Conservation (phyloP, 2,329 filamentous ascomycete genomes). For the Hypomyces perniciosus region DNA sequence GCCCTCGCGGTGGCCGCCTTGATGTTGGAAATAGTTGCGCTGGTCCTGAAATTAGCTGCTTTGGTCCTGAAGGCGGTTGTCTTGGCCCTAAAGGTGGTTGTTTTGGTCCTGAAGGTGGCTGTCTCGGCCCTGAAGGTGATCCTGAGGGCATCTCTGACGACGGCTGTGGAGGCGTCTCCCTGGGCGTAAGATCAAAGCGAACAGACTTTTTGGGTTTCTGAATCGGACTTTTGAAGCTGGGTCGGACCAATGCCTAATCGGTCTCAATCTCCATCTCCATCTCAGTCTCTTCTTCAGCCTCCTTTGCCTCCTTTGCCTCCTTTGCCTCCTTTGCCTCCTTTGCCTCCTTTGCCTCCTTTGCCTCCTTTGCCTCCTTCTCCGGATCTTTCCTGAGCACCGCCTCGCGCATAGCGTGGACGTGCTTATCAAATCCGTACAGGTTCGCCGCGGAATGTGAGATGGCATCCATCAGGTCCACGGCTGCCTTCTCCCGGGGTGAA, state of each 20-base stretch:
- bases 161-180: background rate
- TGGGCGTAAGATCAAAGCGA: constrained; percentile 1
- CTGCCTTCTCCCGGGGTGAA: constrained; percentile 20
- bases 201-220: background rate
- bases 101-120: background rate
- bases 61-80: background rate
- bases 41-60: too few species aligned
- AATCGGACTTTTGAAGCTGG: constrained; percentile 1
- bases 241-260: constrained; percentile 5
- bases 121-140: background rate
- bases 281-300: background rate
- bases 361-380: constrained; percentile 8
- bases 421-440: constrained; percentile 21
- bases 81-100: background rate
- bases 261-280: constrained; percentile 7
- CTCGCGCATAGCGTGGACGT: constrained; percentile 17
- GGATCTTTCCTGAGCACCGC: constrained; percentile 20
- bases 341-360: background rate
- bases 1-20: too few species aligned
- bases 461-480: constrained; percentile 17
- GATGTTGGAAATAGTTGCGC: too few species aligned
- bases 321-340: background rate
- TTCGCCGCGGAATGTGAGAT: constrained; percentile 16
- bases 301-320: background rate
- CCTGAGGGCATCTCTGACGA: background rate